Percentiles rank a stretch among this genome's conserved stretches.
These are phyloP conservation scores for Eucalyptus albens DNA, from an alignment of 345 rosid species.

Conservation along the genomic window DNA sequence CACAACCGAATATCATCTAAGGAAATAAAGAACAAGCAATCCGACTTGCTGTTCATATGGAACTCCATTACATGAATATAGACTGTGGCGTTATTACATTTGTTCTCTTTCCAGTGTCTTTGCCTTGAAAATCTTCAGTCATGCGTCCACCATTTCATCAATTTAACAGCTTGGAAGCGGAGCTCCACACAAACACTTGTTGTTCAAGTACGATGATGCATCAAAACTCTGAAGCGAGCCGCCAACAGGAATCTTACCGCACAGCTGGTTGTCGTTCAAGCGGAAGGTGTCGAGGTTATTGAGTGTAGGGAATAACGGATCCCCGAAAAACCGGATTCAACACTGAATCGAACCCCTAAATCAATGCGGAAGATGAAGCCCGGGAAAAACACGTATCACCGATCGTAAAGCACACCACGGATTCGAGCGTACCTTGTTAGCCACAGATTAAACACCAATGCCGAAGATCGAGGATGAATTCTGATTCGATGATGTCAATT, in stretches of 20 bases:
- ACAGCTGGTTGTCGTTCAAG: background rate
- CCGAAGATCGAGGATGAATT: too few relatives aligned
- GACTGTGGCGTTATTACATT: background rate
- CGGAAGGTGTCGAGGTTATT: background rate
- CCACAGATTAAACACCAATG: too few relatives aligned
- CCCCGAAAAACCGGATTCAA: too few relatives aligned
- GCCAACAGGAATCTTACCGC: background rate
- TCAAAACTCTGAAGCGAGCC: background rate
- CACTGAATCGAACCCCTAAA: too few relatives aligned
- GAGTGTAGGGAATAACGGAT: too few relatives aligned
- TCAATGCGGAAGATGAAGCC: too few relatives aligned
- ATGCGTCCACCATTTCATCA: background rate
- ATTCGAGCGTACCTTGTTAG: too few relatives aligned
- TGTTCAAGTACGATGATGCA: background rate
- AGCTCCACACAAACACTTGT: constrained; percentile 2
- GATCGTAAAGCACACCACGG: too few relatives aligned
- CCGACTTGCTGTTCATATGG: background rate
- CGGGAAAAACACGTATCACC: too few relatives aligned
- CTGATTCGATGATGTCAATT: too few relatives aligned
- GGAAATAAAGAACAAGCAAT: background rate
- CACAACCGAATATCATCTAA: background rate
- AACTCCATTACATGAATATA: background rate
- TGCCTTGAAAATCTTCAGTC: background rate
- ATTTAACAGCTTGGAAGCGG: background rate
- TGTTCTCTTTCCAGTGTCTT: background rate